Evolutionary conservation across 2,329 filamentous ascomycete species (phyloP).

Genomic region (Nemania bipapillata): DNA sequence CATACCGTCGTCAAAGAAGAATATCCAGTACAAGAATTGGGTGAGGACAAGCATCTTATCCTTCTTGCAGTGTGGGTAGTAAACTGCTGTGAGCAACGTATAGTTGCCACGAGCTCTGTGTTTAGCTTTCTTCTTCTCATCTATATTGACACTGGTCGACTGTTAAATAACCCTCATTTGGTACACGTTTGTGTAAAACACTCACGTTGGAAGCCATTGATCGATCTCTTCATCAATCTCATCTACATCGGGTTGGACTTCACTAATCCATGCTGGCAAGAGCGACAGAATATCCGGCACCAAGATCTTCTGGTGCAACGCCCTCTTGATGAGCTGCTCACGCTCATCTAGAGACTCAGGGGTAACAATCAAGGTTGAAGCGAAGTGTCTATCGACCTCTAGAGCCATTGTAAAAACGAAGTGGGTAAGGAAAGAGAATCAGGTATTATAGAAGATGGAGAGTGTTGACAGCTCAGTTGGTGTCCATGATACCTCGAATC

Average conservation of each 20-base stretch:
- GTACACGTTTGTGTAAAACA: neutral
- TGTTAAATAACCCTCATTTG: constrained; percentile 21
- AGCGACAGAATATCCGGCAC: constrained; percentile 47
- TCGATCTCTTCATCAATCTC: constrained; percentile 46
- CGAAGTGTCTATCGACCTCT: constrained; percentile 38
- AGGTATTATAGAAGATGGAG: neutral
- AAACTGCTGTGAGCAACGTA: constrained; percentile 44
- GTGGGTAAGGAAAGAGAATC: neutral
- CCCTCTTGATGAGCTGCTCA: constrained; percentile 43
- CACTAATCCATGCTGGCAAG: constrained; percentile 47
- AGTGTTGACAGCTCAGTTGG: neutral
- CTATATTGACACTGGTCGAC: constrained; percentile 42
- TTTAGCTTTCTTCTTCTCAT: constrained; percentile 46
- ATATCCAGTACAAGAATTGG: constrained; percentile 50
- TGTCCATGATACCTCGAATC: neutral
- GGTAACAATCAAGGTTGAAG: neutral
- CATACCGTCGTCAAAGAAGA: constrained; percentile 49
- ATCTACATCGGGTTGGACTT: constrained; percentile 45
- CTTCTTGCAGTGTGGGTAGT: constrained; percentile 48
- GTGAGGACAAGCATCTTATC: constrained; percentile 46
- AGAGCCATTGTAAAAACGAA: constrained; percentile 21
- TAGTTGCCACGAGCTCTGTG: constrained; percentile 48
- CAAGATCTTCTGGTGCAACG: constrained; percentile 43
- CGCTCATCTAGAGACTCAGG: constrained; percentile 39
- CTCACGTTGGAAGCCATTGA: constrained; percentile 47